Percentiles rank a stretch among this genome's conserved stretches.
phyloP scores from a whole-genome alignment of 2,329 filamentous ascomycete species.

The Aspergillus nomiae region DNA sequence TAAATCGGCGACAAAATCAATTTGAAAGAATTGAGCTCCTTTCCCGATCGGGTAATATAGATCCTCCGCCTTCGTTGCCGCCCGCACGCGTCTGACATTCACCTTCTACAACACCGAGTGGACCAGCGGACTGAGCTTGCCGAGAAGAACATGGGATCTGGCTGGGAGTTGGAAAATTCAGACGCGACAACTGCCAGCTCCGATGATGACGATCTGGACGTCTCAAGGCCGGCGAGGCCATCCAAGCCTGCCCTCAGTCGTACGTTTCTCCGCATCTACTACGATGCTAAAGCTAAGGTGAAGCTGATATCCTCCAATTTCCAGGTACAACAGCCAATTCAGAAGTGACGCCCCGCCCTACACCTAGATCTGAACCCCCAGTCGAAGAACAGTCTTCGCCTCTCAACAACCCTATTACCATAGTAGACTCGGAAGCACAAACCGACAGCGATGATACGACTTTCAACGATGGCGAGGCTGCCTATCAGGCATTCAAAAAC shows the following conservation, averaged over 20 bases:
- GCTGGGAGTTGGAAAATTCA: constrained; percentile 26
- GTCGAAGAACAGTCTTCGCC: constrained; percentile 14
- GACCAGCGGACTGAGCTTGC: neutral
- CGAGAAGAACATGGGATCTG: constrained; percentile 25
- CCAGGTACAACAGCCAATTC: neutral
- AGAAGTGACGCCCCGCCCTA: constrained; percentile 1
- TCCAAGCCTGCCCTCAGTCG: constrained; percentile 5
- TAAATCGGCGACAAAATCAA: constrained; percentile 10
- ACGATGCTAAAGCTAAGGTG: neutral
- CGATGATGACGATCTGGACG: constrained; percentile 48
- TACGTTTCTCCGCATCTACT: constrained; percentile 12
- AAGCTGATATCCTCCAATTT: constrained; percentile 21
- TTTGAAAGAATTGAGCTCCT: constrained; percentile 10
- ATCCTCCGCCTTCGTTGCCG: constrained; percentile 20
- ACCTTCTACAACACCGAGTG: neutral
- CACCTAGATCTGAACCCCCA: neutral
- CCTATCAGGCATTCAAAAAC: constrained; percentile 67
- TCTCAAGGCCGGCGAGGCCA: constrained; percentile 29
- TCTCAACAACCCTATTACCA: constrained; percentile 14
- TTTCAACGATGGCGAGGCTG: constrained; percentile 44
- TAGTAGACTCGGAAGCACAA: constrained; percentile 25
- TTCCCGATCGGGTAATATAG: constrained; percentile 7
- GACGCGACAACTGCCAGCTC: constrained; percentile 33
- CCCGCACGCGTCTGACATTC: neutral
- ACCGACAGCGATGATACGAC: constrained; percentile 32